Conservation (phyloP, 140 eudicot species). For the Stevia rebaudiana region DNA sequence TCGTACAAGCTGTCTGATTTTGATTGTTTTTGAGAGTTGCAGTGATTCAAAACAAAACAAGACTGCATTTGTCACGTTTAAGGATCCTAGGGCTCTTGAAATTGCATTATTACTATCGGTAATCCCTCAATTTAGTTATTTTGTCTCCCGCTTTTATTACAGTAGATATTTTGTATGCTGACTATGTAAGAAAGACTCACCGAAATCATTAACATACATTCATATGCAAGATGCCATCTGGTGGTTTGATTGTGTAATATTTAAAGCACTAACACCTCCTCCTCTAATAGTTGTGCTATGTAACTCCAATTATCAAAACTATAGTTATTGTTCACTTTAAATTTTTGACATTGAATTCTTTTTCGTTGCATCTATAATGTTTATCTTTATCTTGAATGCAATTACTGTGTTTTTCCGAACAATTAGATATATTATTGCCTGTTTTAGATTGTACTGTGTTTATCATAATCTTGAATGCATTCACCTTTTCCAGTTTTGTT, state of each 20-base stretch:
- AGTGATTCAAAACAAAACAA: conserved; percentile 56
- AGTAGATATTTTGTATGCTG: neutral
- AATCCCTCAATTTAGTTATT: conserved; percentile 13
- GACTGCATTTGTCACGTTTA: conserved; percentile 81
- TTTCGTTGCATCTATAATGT: too few relatives aligned
- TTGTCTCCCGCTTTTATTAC: neutral
- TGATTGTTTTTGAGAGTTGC: conserved; percentile 14
- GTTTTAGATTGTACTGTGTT: too few relatives aligned
- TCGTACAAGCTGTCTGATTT: neutral
- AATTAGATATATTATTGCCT: too few relatives aligned
- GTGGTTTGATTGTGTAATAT: neutral
- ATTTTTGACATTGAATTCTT: too few relatives aligned
- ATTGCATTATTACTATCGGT: conserved; percentile 82
- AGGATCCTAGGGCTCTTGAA: conserved; percentile 83
- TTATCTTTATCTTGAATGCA: too few relatives aligned
- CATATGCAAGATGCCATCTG: neutral
- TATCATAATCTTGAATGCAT: too few relatives aligned
- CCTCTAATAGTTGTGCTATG: neutral
- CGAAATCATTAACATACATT: neutral
- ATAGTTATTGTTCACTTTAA: too few relatives aligned
- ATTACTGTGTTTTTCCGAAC: too few relatives aligned
- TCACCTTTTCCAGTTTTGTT: too few relatives aligned
- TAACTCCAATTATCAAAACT: neutral
- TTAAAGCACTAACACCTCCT: neutral
- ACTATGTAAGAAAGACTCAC: neutral